phyloP scores from a whole-genome alignment of 192 early-diverging fungal genomes.

The Coemansia sp. region DNA sequence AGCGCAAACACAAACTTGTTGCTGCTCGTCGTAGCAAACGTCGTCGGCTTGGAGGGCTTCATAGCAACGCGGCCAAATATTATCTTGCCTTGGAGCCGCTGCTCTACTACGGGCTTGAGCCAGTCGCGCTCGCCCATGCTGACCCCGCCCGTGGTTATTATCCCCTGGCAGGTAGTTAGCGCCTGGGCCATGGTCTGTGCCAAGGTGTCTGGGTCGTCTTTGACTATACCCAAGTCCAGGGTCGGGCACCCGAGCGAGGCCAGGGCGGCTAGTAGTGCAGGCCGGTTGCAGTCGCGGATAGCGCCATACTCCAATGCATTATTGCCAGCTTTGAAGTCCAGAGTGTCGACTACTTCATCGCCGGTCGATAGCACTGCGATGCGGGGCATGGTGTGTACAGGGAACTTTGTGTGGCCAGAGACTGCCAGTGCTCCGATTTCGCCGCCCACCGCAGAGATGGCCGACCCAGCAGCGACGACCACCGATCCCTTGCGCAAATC shows the following conservation, averaged over 20 bases:
- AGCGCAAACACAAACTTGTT: slow-evolving; percentile 75
- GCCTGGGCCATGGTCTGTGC: slow-evolving; percentile 53
- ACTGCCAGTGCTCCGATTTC: slow-evolving; percentile 86
- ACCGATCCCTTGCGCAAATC: slow-evolving; percentile 69
- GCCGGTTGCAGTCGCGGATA: slow-evolving; percentile 88
- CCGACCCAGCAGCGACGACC: slow-evolving; percentile 61
- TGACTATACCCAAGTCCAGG: slow-evolving; percentile 75
- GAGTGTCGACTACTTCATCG: slow-evolving; percentile 76
- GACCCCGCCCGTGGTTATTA: slow-evolving; percentile 94
- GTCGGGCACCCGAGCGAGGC: slow-evolving; percentile 64
- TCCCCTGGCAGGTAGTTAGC: slow-evolving; percentile 66
- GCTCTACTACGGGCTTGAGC: slow-evolving; percentile 85
- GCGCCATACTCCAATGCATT: slow-evolving; percentile 47
- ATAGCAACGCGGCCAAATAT: slow-evolving; percentile 91
- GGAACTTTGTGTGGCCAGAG: slow-evolving; percentile 66
- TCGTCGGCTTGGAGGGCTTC: slow-evolving; percentile 97
- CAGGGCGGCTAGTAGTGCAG: slow-evolving; percentile 72
- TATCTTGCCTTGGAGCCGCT: slow-evolving; percentile 73
- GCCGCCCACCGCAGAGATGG: slow-evolving; percentile 72
- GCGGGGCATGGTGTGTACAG: slow-evolving; percentile 58
- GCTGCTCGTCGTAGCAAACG: slow-evolving; percentile 78
- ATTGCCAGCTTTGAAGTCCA: not conserved
- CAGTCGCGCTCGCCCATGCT: slow-evolving; percentile 98
- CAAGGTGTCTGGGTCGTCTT: slow-evolving; percentile 68
- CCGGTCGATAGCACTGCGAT: slow-evolving; percentile 90